Percentiles rank a stretch among this genome's conserved stretches.
phyloP scores from a whole-genome alignment of 2,329 filamentous ascomycete species.

The Botryosphaeria agaves region DNA sequence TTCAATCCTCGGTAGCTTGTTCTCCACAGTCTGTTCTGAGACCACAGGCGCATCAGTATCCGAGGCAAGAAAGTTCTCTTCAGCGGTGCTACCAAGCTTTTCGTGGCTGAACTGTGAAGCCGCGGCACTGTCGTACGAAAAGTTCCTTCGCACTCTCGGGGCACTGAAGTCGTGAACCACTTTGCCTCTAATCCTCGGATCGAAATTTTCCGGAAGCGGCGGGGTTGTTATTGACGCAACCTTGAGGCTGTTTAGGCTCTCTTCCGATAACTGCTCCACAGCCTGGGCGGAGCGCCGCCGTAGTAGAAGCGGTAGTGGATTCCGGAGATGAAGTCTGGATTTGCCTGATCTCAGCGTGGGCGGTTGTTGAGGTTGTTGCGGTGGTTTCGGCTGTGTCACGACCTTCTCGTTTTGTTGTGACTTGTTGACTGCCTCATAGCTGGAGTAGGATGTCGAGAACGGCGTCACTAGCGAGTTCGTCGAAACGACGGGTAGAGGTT shows the following conservation, averaged over 20 bases:
- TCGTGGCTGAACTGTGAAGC: too few species aligned
- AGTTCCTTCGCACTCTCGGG: constrained; percentile 30
- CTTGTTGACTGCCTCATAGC: too few species aligned
- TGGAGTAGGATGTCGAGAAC: not conserved
- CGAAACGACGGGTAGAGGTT: constrained; percentile 6
- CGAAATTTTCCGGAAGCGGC: constrained; percentile 37
- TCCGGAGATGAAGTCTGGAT: constrained; percentile 13
- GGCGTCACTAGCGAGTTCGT: constrained; percentile 1
- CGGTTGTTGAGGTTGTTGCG: constrained; percentile 15
- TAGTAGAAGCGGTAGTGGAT: constrained; percentile 42
- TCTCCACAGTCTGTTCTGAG: too few species aligned
- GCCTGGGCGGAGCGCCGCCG: constrained; percentile 37
- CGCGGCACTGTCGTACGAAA: constrained; percentile 5
- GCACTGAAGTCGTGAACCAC: constrained; percentile 49
- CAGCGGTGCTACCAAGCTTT: too few species aligned
- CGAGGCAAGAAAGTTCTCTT: too few species aligned
- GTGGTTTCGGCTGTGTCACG: constrained; percentile 1
- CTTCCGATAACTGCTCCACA: constrained; percentile 29
- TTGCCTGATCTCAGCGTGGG: constrained; percentile 9
- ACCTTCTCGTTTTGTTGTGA: constrained; percentile 1
- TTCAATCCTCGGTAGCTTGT: not conserved
- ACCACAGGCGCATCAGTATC: too few species aligned
- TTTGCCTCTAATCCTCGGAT: constrained; percentile 44
- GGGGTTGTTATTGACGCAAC: constrained; percentile 30
- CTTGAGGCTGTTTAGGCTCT: constrained; percentile 30